Conservation (phyloP, 306 rosid genomes). For the Cicer arietinum region DNA sequence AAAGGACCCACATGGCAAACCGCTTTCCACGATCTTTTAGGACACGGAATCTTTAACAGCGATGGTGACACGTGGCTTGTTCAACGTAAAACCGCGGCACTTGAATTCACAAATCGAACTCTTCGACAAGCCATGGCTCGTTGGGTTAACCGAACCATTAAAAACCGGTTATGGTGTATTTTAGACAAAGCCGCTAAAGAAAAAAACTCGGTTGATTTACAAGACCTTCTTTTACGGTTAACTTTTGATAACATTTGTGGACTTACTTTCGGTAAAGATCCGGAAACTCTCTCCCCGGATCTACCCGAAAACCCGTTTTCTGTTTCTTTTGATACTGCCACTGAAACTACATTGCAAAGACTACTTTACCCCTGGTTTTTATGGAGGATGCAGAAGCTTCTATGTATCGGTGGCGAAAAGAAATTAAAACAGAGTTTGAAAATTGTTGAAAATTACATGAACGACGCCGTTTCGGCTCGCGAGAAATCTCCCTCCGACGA, state of each 20-base stretch:
- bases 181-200: conserved; percentile 69
- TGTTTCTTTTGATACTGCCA: conserved; percentile 76
- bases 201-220: conserved; percentile 67
- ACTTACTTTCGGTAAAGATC: conserved; percentile 90
- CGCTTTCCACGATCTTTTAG: conserved; percentile 87
- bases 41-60: conserved; percentile 92
- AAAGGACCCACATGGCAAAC: conserved; percentile 89
- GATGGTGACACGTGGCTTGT: conserved; percentile 93
- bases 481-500: conserved; percentile 77
- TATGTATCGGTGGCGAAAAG: conserved; percentile 62
- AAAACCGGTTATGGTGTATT: conserved; percentile 78
- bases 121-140: conserved; percentile 91
- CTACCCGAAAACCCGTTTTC: conserved; percentile 67
- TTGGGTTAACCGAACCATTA: conserved; percentile 90
- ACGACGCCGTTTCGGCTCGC: conserved; percentile 69
- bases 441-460: conserved; percentile 75
- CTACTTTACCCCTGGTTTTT: conserved; percentile 72
- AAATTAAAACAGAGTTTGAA: conserved; percentile 57
- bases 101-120: conserved; percentile 90
- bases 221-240: conserved; percentile 78
- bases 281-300: conserved; percentile 77
- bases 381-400: conserved; percentile 69
- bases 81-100: conserved; percentile 95
- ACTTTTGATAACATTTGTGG: conserved; percentile 96
- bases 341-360: conserved; percentile 80